Base-by-base conservation (phyloP, 2,329 filamentous ascomycete species). In the Bisporella sp. region DNA sequence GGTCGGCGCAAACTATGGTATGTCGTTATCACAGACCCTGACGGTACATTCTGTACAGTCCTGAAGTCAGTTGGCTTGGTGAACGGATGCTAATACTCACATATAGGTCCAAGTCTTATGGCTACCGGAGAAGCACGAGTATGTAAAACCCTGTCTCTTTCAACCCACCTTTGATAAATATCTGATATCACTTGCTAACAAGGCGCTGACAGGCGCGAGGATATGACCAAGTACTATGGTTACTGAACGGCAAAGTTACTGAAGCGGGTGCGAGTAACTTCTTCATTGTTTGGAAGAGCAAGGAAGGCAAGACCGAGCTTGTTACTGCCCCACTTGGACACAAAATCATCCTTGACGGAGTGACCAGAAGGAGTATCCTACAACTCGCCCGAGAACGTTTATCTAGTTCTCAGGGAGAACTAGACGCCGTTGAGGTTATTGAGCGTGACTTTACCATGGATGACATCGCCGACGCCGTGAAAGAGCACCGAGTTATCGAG, bases 251-350 rank as follows among this genome's bases (percentile, higher is more conserved):
- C 47, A 80, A 81, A 64, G 90, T 95, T 56, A 96, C 91, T 2
- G 91, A 96, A 73, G 91, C 91, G 2, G 91, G 91, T 4, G 91
- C 89, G 9, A 88, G 82, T 63, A 96, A 96, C 71, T 96, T 96
- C 72, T 95, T 96, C 64, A 75, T 95, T 6, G 73, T 96, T 9
- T 90, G 86, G 87, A 78, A 75, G 64, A 78, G 76, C 44, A 78
- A 75, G 65, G 78, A 84, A 59, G 82, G 78, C 6, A 77, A 74
- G 60, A 64, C 78, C 29, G 77, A 93, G 72, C 75, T 96, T 32
- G 75, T 96, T 50, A 96, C 91, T 2, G 89, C 91, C 2, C 88
- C 89, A 6, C 71, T 96, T 41, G 85, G 86, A 51, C 88, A 89
- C 63, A 82, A 85, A 63, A 77, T 96, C 54, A 95, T 96, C 59